A percentile compares a stretch with the other conserved stretches of the same genome.
Evolutionary conservation across 2,329 filamentous ascomycete species (phyloP).

Genomic region (Neonectria faginata): DNA sequence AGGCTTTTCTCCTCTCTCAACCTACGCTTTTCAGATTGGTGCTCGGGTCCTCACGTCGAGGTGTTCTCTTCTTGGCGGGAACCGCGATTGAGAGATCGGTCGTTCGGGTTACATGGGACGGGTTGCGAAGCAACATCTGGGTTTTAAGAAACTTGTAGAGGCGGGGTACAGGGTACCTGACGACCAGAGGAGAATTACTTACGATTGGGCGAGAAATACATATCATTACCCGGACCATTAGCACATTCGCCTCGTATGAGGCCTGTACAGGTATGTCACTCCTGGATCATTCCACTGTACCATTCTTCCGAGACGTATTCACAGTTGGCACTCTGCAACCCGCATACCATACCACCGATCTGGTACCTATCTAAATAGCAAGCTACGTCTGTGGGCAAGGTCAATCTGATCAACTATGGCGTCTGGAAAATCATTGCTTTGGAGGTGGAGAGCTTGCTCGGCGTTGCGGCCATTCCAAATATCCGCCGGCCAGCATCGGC

Average conservation of each 20-base stretch:
- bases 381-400: not conserved
- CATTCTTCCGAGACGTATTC: not conserved
- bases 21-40: not conserved
- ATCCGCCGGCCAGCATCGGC: constrained; percentile 39
- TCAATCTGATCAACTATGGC: not conserved
- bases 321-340: not conserved
- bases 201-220: not conserved
- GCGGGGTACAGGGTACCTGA: not conserved
- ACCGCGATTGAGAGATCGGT: not conserved
- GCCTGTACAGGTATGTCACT: too few species aligned
- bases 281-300: not conserved
- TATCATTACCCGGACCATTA: not conserved
- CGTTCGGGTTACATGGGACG: not conserved
- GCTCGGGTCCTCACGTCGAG: not conserved
- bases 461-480: constrained; percentile 43
- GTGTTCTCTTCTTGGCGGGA: not conserved
- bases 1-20: too few species aligned
- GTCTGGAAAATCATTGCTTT: not conserved
- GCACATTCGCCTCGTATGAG: not conserved
- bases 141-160: not conserved
- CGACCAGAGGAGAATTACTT: not conserved
- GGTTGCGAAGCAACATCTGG: not conserved
- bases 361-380: too few species aligned
- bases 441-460: constrained; percentile 27
- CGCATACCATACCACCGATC: not conserved